Conservation (phyloP, 441 rosid genomes). For the Eutrema salsugineum region DNA sequence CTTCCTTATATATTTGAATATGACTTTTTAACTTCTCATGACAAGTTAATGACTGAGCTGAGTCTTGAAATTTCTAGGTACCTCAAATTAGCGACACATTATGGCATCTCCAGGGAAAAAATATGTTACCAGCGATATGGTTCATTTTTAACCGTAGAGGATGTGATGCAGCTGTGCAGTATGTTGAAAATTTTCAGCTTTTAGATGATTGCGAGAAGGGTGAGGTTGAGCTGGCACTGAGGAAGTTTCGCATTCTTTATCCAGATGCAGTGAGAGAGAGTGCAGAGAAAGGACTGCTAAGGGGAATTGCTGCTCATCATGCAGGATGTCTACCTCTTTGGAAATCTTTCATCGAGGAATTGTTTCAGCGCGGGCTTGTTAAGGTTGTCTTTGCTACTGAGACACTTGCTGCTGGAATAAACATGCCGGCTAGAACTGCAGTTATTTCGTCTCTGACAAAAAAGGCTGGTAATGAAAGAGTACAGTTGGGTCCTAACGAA, state of each 20-base stretch:
- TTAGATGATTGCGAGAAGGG: conserved; percentile 78
- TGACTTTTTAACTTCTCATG: not conserved
- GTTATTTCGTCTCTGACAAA: conserved; percentile 78
- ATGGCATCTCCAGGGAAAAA: conserved; percentile 65
- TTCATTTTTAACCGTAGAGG: conserved; percentile 93
- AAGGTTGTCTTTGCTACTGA: conserved; percentile 97
- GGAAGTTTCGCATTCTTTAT: conserved; percentile 71
- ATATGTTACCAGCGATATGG: conserved; percentile 97
- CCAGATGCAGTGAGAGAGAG: conserved; percentile 94
- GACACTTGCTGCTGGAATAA: conserved; percentile 97
- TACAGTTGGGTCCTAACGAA: conserved; percentile 78
- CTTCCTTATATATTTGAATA: not conserved
- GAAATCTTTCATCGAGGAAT: conserved; percentile 91
- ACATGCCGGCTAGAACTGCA: conserved; percentile 98
- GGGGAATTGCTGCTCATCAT: conserved; percentile 94
- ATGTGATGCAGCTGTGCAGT: conserved; percentile 93
- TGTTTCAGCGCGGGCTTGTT: conserved; percentile 88
- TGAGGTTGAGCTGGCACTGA: conserved; percentile 89
- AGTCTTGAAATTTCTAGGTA: conserved; percentile 56
- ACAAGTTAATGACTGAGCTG: not conserved
- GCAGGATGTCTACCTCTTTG: conserved; percentile 98
- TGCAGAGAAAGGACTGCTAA: conserved; percentile 79
- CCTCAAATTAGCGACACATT: conserved; percentile 84
- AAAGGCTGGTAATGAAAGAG: conserved; percentile 69
- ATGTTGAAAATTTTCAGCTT: conserved; percentile 69